These are phyloP conservation scores for Starmerella vaccinii DNA, from an alignment of 805 yeast species.

Conservation along the genomic window DNA sequence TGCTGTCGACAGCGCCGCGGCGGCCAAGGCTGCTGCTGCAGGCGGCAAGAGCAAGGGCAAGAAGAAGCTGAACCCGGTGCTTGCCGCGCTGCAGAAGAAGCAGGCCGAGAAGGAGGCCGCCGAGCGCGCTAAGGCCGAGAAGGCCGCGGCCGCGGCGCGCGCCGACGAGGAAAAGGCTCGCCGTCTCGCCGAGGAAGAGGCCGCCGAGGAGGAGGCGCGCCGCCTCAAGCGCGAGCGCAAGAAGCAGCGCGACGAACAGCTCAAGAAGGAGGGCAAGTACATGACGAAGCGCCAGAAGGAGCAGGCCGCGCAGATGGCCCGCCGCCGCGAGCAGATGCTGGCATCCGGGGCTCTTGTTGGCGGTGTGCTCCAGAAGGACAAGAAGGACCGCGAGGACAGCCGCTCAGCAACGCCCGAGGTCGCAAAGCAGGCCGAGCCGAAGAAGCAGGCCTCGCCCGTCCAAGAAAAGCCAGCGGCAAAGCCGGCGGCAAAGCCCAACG, in stretches of 20 bases:
- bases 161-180: constrained; percentile 43
- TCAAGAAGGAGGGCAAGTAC: constrained; percentile 91
- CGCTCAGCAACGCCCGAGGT: constrained; percentile 19
- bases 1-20: constrained; percentile 28
- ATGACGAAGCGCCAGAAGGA: constrained; percentile 92
- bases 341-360: constrained; percentile 65
- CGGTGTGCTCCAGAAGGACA: constrained; percentile 56
- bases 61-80: constrained; percentile 79
- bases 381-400: constrained; percentile 27
- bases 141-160: constrained; percentile 55
- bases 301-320: constrained; percentile 74
- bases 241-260: constrained; percentile 73
- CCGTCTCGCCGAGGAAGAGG: constrained; percentile 52
- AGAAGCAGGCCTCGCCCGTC: background rate
- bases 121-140: constrained; percentile 70
- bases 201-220: constrained; percentile 44
- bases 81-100: constrained; percentile 85
- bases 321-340: constrained; percentile 77
- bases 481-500: constrained; percentile 19
- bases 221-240: constrained; percentile 76
- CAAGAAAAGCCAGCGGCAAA: constrained; percentile 24
- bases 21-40: constrained; percentile 43
- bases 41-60: constrained; percentile 30
- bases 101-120: constrained; percentile 76
- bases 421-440: background rate